Percentiles rank a stretch among this genome's conserved stretches.
phyloP scores from a whole-genome alignment of 352 stramenopile genomes.

The Phytophthora aleatoria region DNA sequence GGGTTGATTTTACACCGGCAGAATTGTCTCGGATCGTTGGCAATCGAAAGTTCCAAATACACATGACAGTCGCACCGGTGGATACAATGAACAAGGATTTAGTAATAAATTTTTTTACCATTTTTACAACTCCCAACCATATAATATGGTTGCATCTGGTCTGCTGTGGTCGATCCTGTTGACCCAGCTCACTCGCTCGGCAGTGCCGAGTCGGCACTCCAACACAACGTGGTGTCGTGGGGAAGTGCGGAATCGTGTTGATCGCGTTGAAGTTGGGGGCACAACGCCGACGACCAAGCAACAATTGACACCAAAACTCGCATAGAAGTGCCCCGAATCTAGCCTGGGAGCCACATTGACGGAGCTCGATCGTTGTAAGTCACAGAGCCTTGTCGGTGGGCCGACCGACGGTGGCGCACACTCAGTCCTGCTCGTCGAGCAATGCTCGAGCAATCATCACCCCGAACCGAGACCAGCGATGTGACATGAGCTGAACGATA shows the following conservation, averaged over 20 bases:
- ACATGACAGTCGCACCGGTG: background rate
- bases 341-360: background rate
- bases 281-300: constrained; percentile 14
- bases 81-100: too few relatives aligned
- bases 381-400: too few relatives aligned
- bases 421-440: background rate
- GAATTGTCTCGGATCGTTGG: background rate
- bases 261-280: constrained; percentile 24
- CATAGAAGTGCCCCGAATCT: constrained; percentile 16
- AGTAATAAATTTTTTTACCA: too few relatives aligned
- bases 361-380: too few relatives aligned
- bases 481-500: background rate
- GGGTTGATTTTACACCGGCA: constrained; percentile 3
- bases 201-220: too few relatives aligned
- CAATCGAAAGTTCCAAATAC: background rate
- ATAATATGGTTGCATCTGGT: background rate
- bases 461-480: background rate
- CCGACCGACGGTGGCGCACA: too few relatives aligned
- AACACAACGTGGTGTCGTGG: constrained; percentile 5
- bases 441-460: constrained; percentile 12
- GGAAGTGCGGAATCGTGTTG: constrained; percentile 7
- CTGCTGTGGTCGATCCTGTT: background rate
- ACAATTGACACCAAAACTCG: constrained; percentile 24
- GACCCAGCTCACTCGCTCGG: background rate
- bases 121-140: background rate